A percentile compares a stretch with the other conserved stretches of the same genome.
Evolutionary conservation across 139 green algal genomes (phyloP).

Genomic region (Haematococcus sp.): DNA sequence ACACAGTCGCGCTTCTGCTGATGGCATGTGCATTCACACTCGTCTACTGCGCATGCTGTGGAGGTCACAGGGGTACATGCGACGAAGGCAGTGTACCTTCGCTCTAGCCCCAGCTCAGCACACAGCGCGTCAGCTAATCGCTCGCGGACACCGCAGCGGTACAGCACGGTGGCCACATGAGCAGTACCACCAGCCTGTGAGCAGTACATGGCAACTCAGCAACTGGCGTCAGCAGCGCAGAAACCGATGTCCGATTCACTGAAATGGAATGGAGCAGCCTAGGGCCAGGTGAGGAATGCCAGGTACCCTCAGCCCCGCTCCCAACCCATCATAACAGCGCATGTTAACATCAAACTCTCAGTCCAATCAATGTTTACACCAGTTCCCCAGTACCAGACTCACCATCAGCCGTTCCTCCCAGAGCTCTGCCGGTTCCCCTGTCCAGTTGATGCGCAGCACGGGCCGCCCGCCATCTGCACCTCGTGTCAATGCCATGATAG

Average conservation of each 20-base stretch:
- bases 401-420: slow-evolving; percentile 57
- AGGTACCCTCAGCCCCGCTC: too few relatives aligned
- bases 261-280: too few relatives aligned
- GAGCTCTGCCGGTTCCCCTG: slow-evolving; percentile 31
- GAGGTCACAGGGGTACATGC: too few relatives aligned
- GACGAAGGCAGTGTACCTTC: not conserved
- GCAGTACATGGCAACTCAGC: slow-evolving; percentile 3
- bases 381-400: not conserved
- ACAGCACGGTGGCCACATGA: slow-evolving; percentile 49
- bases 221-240: too few relatives aligned
- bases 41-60: not conserved
- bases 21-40: too few relatives aligned
- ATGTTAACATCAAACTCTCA: too few relatives aligned
- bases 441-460: slow-evolving; percentile 65
- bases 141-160: slow-evolving; percentile 53
- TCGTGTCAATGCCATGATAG: slow-evolving; percentile 40
- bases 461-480: not conserved
- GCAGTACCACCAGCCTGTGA: slow-evolving; percentile 27
- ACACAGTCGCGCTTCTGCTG: too few relatives aligned
- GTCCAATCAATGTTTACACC: too few relatives aligned
- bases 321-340: too few relatives aligned
- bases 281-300: too few relatives aligned
- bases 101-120: slow-evolving; percentile 43
- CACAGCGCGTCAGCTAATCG: slow-evolving; percentile 75
- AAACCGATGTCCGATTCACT: too few relatives aligned